These are phyloP conservation scores for Aspergillus flavus DNA, from an alignment of 2,329 filamentous ascomycete species.

Conservation along the genomic window DNA sequence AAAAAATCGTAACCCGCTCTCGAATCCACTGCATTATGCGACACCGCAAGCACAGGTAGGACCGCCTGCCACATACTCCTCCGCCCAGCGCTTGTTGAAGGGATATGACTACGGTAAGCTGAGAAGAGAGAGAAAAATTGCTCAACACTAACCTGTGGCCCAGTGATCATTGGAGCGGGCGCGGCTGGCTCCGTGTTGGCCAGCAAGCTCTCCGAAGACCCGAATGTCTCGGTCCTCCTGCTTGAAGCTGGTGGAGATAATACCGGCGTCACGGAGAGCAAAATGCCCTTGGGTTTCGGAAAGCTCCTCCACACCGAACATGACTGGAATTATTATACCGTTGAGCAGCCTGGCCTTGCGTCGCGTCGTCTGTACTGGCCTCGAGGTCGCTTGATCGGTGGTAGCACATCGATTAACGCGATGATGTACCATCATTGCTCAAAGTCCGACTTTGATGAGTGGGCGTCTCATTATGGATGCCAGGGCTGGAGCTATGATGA, in stretches of 20 bases:
- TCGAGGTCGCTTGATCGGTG: conserved; percentile 21
- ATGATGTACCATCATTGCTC: conserved; percentile 26
- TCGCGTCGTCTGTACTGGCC: conserved; percentile 22
- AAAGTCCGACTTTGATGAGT: conserved; percentile 21
- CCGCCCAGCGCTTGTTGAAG: conserved; percentile 13
- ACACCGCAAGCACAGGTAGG: conserved; percentile 15
- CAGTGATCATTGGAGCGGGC: conserved; percentile 24
- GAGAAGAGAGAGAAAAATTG: neutral
- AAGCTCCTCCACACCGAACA: conserved; percentile 20
- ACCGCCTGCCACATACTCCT: conserved; percentile 15
- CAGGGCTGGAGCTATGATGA: conserved; percentile 46
- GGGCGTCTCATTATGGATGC: conserved; percentile 17
- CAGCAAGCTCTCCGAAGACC: conserved; percentile 24
- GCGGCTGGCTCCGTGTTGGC: conserved; percentile 23
- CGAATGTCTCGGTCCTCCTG: conserved; percentile 20
- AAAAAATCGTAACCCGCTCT: conserved; percentile 9
- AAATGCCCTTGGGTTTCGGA: conserved; percentile 18
- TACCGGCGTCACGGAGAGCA: conserved; percentile 14
- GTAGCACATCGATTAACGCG: conserved; percentile 19
- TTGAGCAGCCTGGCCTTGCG: conserved; percentile 19
- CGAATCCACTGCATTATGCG: conserved; percentile 19
- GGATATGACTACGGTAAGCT: conserved; percentile 22
- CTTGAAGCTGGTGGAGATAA: conserved; percentile 24
- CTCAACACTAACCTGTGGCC: neutral
- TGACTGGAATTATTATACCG: conserved; percentile 24